Conservation (phyloP, 2,329 filamentous ascomycete species). For the Ascochyta fabae region DNA sequence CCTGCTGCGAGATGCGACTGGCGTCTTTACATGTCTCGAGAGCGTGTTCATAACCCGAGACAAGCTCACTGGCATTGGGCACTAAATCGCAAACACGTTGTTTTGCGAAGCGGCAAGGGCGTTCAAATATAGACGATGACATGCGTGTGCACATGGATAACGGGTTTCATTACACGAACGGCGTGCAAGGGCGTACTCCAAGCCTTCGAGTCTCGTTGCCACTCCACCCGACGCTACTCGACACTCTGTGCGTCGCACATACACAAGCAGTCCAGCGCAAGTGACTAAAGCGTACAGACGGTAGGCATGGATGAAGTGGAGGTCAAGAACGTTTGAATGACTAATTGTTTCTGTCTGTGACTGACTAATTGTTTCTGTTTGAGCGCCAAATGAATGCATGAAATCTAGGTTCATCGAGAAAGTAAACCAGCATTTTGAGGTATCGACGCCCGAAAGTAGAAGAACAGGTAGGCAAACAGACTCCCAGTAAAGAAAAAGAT, state of each 20-base stretch:
- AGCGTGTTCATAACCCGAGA: constrained; percentile 6
- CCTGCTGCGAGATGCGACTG: not conserved
- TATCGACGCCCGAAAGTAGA: constrained; percentile 6
- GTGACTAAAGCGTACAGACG: not conserved
- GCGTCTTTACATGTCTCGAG: constrained; percentile 4
- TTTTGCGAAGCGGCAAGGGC: constrained; percentile 10
- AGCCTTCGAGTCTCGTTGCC: constrained; percentile 1
- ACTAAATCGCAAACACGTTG: constrained; percentile 14
- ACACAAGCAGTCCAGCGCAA: not conserved
- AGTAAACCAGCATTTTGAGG: constrained; percentile 10
- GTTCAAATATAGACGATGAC: constrained; percentile 6
- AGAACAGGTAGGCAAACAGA: constrained; percentile 12
- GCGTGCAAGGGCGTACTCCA: constrained; percentile 12
- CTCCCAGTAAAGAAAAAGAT: constrained; percentile 7
- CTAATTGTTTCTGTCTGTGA: constrained; percentile 18
- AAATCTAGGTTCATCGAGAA: constrained; percentile 12
- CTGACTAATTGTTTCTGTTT: constrained; percentile 19
- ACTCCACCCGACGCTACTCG: not conserved
- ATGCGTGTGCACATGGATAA: constrained; percentile 15
- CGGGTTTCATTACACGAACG: constrained; percentile 16
- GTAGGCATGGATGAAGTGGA: not conserved
- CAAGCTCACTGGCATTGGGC: not conserved
- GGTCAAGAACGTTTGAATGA: constrained; percentile 4
- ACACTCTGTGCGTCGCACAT: not conserved
- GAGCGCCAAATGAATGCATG: constrained; percentile 17